phyloP scores from a whole-genome alignment of 2,329 filamentous ascomycete genomes.

The Dactylella cylindrospora region DNA sequence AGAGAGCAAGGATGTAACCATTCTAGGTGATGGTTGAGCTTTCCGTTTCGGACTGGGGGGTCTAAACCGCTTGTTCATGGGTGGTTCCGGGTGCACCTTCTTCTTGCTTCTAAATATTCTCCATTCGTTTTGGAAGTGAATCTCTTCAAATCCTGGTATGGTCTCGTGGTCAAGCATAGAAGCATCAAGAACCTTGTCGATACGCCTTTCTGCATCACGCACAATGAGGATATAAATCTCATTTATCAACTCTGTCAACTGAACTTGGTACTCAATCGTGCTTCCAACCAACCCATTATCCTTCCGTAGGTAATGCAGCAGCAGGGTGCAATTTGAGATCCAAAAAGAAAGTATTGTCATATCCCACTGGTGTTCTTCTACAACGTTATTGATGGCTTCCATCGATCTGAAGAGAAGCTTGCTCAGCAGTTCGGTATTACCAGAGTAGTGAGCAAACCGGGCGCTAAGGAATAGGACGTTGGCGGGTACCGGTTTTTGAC shows the following conservation, averaged over 20 bases:
- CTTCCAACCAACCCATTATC: constrained; percentile 77
- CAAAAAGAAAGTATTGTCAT: constrained; percentile 99
- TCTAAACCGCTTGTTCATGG: constrained; percentile 71
- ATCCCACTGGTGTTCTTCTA: constrained; percentile 96
- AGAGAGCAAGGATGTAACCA: constrained; percentile 91
- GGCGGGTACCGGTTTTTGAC: constrained; percentile 96
- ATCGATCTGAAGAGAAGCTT: constrained; percentile 81
- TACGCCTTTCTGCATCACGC: constrained; percentile 86
- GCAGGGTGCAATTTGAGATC: constrained; percentile 92
- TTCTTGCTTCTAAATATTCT: constrained; percentile 91
- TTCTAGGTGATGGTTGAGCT: constrained; percentile 87
- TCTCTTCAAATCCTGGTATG: constrained; percentile 94
- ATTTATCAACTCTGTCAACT: constrained; percentile 91
- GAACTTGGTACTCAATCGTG: constrained; percentile 85
- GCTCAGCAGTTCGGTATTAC: constrained; percentile 78
- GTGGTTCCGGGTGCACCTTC: constrained; percentile 83
- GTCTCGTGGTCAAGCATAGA: constrained; percentile 98
- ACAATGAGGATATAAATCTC: constrained; percentile 99
- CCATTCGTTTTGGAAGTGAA: constrained; percentile 98
- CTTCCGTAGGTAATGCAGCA: constrained; percentile 97
- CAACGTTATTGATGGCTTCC: constrained; percentile 94
- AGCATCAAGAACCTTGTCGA: constrained; percentile 90
- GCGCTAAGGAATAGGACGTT: constrained; percentile 96
- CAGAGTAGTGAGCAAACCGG: constrained; percentile 94
- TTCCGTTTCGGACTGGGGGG: constrained; percentile 91